A percentile compares a stretch with the other conserved stretches of the same genome.
phyloP scores from a whole-genome alignment of 139 green algal species.

The Tetradesmus obliquus region DNA sequence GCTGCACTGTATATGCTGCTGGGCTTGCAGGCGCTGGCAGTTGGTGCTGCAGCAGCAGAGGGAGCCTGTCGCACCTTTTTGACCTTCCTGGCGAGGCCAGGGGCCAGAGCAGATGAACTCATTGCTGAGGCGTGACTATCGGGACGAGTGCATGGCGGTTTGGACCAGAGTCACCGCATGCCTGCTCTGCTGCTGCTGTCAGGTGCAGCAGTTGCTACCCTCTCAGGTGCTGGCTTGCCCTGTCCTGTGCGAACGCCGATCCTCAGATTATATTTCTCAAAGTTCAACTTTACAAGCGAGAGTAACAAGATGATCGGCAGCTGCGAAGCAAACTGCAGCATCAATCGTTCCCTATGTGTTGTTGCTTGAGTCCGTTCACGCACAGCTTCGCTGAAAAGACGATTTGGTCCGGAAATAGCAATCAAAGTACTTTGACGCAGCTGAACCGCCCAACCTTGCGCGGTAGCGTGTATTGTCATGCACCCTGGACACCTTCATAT shows the following conservation, averaged over 20 bases:
- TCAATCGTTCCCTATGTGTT: too few relatives aligned
- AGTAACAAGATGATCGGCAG: too few relatives aligned
- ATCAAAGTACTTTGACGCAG: too few relatives aligned
- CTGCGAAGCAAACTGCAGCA: too few relatives aligned
- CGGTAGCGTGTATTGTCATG: too few relatives aligned
- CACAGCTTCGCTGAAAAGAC: too few relatives aligned
- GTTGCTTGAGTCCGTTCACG: too few relatives aligned
- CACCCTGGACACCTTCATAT: too few relatives aligned
- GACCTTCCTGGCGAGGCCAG: conserved; percentile 85
- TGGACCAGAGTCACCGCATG: background rate
- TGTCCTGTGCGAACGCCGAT: background rate
- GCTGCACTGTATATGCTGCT: background rate
- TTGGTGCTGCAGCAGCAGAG: background rate
- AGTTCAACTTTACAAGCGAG: background rate
- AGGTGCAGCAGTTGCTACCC: background rate
- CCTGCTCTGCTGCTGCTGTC: background rate
- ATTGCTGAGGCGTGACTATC: background rate
- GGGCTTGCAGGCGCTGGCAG: background rate
- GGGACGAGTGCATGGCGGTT: background rate
- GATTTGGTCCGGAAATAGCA: too few relatives aligned
- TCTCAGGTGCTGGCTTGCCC: background rate
- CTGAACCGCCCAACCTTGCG: too few relatives aligned
- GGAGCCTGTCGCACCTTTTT: conserved; percentile 78
- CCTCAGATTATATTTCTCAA: too few relatives aligned
- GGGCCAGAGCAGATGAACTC: conserved; percentile 62